Conservation (phyloP, 768 basidiomycete species). For the Mycena chlorophos region DNA sequence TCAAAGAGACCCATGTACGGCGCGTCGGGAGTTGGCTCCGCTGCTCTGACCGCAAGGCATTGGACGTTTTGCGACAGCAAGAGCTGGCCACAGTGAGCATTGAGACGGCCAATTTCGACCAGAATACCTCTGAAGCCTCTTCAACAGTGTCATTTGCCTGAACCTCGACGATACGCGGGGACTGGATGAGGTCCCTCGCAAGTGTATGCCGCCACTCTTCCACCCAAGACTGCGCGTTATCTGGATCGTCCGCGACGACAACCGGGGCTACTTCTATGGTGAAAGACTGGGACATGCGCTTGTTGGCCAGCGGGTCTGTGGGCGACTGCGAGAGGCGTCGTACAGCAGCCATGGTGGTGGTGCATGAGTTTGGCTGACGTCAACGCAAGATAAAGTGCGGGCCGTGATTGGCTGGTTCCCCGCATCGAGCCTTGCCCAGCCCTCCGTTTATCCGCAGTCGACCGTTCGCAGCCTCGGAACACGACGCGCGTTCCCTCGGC, state of each 20-base stretch:
- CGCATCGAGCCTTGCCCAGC: too few relatives aligned
- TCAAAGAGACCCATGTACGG: constrained; percentile 68
- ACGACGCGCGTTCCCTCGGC: too few relatives aligned
- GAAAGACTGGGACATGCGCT: constrained; percentile 24
- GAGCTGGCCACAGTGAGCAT: constrained; percentile 38
- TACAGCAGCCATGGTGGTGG: constrained; percentile 1
- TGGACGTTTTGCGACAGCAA: constrained; percentile 61
- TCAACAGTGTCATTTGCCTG: constrained; percentile 76
- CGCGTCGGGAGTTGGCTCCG: constrained; percentile 28
- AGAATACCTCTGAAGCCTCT: constrained; percentile 71
- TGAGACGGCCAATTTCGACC: constrained; percentile 23
- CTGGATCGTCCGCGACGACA: constrained; percentile 12
- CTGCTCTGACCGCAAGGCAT: constrained; percentile 63
- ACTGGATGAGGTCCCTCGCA: constrained; percentile 72
- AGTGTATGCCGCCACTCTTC: constrained; percentile 54
- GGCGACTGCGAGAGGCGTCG: not conserved
- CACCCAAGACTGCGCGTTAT: constrained; percentile 54
- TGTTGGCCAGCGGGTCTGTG: constrained; percentile 10
- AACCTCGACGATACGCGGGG: constrained; percentile 61
- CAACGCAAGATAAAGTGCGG: too few relatives aligned
- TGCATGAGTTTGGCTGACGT: not conserved
- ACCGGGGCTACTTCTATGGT: constrained; percentile 6
- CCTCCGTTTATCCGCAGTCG: too few relatives aligned
- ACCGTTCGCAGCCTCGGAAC: too few relatives aligned
- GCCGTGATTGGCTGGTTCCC: not conserved